Conservation (phyloP, 1,284 basidiomycete species). For the Sutorius eximius region DNA sequence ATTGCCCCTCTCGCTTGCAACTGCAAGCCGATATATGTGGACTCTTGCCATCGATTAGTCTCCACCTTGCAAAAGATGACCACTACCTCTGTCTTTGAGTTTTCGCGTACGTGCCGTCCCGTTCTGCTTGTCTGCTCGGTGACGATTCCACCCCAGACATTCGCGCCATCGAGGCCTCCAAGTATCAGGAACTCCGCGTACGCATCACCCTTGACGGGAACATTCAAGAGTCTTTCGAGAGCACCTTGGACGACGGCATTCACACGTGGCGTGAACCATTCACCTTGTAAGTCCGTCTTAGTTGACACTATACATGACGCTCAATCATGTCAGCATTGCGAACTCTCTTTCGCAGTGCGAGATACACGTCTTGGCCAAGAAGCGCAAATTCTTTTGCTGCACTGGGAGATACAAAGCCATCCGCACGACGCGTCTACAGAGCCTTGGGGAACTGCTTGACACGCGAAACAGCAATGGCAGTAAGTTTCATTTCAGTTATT, state of each 20-base stretch:
- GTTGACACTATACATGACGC: background rate
- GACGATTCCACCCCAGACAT: conserved; percentile 21
- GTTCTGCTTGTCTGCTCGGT: background rate
- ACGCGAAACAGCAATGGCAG: conserved; percentile 29
- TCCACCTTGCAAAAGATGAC: conserved; percentile 18
- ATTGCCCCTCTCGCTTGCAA: conserved; percentile 33
- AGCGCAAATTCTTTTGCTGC: conserved; percentile 31
- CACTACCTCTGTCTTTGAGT: conserved; percentile 19
- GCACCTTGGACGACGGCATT: conserved; percentile 25
- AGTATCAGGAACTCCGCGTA: conserved; percentile 27
- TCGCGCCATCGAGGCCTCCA: conserved; percentile 23
- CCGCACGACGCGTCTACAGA: conserved; percentile 32
- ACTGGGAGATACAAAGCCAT: conserved; percentile 28
- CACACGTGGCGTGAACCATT: conserved; percentile 33
- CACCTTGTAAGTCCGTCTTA: conserved; percentile 23
- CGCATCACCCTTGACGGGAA: conserved; percentile 29
- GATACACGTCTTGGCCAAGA: conserved; percentile 30
- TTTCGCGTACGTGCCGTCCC: conserved; percentile 23
- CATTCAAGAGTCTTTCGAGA: conserved; percentile 33
- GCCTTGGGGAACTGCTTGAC: conserved; percentile 27
- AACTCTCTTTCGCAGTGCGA: conserved; percentile 28
- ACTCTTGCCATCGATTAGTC: conserved; percentile 12
- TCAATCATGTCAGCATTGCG: conserved; percentile 19
- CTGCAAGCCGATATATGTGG: conserved; percentile 28
- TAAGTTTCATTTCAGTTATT: conserved; percentile 34